phyloP scores from a whole-genome alignment of 1,284 basidiomycete species.

The Ganoderma sinense region DNA sequence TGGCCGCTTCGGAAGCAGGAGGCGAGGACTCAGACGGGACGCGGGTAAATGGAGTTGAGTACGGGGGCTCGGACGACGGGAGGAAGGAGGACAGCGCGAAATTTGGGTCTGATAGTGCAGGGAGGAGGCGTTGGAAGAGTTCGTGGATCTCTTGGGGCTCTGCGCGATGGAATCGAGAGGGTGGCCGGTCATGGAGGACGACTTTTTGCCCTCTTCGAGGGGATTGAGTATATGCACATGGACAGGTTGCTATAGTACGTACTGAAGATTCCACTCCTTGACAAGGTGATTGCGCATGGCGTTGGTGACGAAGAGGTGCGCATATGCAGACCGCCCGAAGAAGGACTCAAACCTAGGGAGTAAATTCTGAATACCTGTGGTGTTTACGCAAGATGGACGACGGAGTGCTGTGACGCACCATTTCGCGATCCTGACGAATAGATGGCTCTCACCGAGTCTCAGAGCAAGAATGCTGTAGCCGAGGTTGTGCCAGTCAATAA shows the following conservation, averaged over 20 bases:
- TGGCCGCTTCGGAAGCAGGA: conserved; percentile 22
- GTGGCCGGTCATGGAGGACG: conserved; percentile 90
- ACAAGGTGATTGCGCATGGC: conserved; percentile 84
- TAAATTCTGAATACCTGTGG: background rate
- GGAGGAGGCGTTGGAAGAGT: conserved; percentile 64
- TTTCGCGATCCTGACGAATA: conserved; percentile 79
- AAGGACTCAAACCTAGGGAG: conserved; percentile 76
- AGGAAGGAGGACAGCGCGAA: conserved; percentile 47
- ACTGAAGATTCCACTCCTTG: conserved; percentile 83
- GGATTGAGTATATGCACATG: conserved; percentile 10
- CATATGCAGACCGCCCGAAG: conserved; percentile 85
- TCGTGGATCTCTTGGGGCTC: conserved; percentile 78
- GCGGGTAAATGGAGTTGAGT: conserved; percentile 70
- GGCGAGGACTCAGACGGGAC: conserved; percentile 31
- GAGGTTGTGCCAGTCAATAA: conserved; percentile 99
- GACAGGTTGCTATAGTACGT: conserved; percentile 39
- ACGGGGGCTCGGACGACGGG: conserved; percentile 53
- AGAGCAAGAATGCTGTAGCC: conserved; percentile 94
- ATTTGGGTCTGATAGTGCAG: conserved; percentile 40
- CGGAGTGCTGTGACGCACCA: conserved; percentile 51
- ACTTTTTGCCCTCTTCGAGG: conserved; percentile 73
- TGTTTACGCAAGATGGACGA: background rate
- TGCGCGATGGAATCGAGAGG: conserved; percentile 78
- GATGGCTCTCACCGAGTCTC: conserved; percentile 72
- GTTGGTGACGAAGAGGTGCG: conserved; percentile 93